These are phyloP conservation scores for Polytrichum commune DNA, from an alignment of 225 moss, liverwort and hornwort species.

Conservation along the genomic window DNA sequence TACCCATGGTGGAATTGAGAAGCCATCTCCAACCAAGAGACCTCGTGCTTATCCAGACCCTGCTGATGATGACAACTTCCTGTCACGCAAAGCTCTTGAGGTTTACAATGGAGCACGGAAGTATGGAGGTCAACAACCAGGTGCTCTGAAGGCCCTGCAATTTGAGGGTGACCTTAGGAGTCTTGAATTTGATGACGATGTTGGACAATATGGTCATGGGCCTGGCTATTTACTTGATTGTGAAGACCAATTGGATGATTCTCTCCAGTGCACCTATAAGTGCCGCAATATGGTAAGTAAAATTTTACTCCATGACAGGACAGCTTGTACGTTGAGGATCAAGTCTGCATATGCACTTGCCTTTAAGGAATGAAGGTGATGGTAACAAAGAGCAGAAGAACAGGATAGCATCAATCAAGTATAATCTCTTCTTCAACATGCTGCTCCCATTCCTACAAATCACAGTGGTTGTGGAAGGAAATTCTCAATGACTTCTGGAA, in stretches of 20 bases:
- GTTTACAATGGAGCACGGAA: slow-evolving; percentile 44
- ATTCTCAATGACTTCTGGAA: too few species aligned
- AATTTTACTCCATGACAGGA: too few species aligned
- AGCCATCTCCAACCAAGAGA: slow-evolving; percentile 54
- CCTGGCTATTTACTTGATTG: slow-evolving; percentile 36
- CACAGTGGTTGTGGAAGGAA: too few species aligned
- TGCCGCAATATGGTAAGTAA: slow-evolving; percentile 57
- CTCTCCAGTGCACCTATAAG: slow-evolving; percentile 57
- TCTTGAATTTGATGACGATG: slow-evolving; percentile 41
- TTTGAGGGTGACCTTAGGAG: slow-evolving; percentile 34
- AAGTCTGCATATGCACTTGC: too few species aligned
- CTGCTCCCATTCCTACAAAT: too few species aligned
- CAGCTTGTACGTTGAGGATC: neutral
- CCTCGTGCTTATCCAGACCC: slow-evolving; percentile 28
- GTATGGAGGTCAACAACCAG: slow-evolving; percentile 34
- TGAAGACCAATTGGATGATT: slow-evolving; percentile 33
- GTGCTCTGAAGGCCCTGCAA: slow-evolving; percentile 12
- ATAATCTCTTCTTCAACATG: too few species aligned
- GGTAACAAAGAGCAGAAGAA: too few species aligned
- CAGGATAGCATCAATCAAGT: too few species aligned
- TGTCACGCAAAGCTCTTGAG: slow-evolving; percentile 55
- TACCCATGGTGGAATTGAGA: slow-evolving; percentile 31
- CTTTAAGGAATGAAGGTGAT: too few species aligned
- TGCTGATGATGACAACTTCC: slow-evolving; percentile 47
- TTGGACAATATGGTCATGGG: slow-evolving; percentile 30